phyloP scores from a whole-genome alignment of 2,329 filamentous ascomycete genomes.

The Bipolaris gigantea region DNA sequence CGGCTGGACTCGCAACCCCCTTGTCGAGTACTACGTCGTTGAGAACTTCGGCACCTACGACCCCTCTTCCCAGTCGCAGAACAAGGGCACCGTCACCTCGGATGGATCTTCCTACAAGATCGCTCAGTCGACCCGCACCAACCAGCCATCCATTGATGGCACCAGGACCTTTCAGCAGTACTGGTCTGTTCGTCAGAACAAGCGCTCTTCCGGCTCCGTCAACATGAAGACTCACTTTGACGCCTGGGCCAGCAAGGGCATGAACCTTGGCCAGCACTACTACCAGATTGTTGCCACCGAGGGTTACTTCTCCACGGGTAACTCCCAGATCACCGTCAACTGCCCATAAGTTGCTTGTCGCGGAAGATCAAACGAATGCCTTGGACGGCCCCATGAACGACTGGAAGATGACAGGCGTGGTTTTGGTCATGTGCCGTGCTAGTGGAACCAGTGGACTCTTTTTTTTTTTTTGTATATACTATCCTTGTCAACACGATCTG shows the following conservation, averaged over 20 bases:
- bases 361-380: background rate
- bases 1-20: slow-evolving; percentile 58
- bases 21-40: slow-evolving; percentile 57
- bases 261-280: slow-evolving; percentile 37
- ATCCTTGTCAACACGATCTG: background rate
- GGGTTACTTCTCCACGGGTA: slow-evolving; percentile 56
- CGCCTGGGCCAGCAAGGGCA: slow-evolving; percentile 39
- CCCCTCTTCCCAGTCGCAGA: slow-evolving; percentile 49
- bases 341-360: slow-evolving; percentile 22
- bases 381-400: background rate
- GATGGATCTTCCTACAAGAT: slow-evolving; percentile 42
- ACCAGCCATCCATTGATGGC: slow-evolving; percentile 55
- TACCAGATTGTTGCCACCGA: slow-evolving; percentile 45
- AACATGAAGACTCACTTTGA: slow-evolving; percentile 42
- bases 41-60: slow-evolving; percentile 58
- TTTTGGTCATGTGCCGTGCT: background rate
- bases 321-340: slow-evolving; percentile 52
- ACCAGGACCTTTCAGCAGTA: slow-evolving; percentile 57
- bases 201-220: slow-evolving; percentile 36
- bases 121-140: slow-evolving; percentile 35
- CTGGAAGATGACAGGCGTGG: background rate
- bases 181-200: slow-evolving; percentile 47
- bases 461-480: background rate
- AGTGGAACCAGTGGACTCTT: background rate
- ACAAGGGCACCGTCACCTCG: slow-evolving; percentile 36